Base-by-base conservation (phyloP, 2,329 filamentous ascomycete genomes). In the Lachnellula arida region DNA sequence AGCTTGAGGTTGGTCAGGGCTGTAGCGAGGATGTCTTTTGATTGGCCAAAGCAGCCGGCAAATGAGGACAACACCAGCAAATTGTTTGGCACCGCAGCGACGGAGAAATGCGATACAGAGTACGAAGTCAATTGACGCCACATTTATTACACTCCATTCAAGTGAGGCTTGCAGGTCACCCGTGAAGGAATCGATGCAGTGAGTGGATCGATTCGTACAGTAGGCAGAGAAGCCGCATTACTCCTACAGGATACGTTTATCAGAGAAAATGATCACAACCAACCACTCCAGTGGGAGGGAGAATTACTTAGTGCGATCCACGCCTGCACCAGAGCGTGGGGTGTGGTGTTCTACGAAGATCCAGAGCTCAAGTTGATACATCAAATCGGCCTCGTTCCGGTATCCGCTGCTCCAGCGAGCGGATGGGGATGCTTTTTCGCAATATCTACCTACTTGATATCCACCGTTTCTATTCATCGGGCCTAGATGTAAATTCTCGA, bases 91-190 rank as follows among this genome's bases (percentile, higher is more conserved):
- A 19, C 19, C 19, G 7, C 46, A 11, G 49, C 42, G 23, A 25
- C 12, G 22, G 28, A 22, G 14, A 37, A 43, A 19, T 49, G 47
- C 39, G 15, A 51, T 23, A 14, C 39, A 19, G 19, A 19, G 19
- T 19, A 3, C 11, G 15, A n/a, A 44, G 11, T 22, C 42, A 12
- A 44, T 22, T 17, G 12, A 44, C 37, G n/a, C 7, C 19, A 19
- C 22, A 19, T 43, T 19, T 37, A 44, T 32, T 51, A 17, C 37
- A 9, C 37, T 17, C 23, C 49, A 44, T 51, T 17, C 49, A 23
- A 34, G 49, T 51, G 49, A 51, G 49, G 49, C 35, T 42, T 51
- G 49, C 49, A 43, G 5, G 23, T 51, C 49, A 51, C 49, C 42
- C 25, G 49, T 23, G 17, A 6, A 5, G 15, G n/a, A 42, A 7